These are phyloP conservation scores for Pleurotus citrinopileatus DNA, from an alignment of 768 basidiomycete genomes.

Conservation along the genomic window DNA sequence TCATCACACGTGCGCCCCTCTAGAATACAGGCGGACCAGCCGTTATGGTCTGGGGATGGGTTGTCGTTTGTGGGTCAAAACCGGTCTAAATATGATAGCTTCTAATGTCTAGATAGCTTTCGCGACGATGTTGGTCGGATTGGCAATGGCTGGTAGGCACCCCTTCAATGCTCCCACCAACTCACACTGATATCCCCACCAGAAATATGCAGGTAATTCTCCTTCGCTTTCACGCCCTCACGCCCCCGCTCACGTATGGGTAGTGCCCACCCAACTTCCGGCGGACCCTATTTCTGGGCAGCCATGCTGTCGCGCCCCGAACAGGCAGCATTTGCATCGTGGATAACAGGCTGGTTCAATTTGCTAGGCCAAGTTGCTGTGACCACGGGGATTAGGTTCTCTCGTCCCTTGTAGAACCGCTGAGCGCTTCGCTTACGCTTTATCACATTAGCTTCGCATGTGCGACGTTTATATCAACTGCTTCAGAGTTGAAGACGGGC, in stretches of 20 bases:
- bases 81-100: background rate
- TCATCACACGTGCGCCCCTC: too few relatives aligned
- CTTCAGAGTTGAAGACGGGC: constrained; percentile 52
- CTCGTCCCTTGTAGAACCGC: constrained; percentile 5
- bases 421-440: background rate
- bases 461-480: constrained; percentile 67
- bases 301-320: constrained; percentile 63
- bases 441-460: constrained; percentile 49
- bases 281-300: constrained; percentile 82
- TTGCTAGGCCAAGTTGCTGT: constrained; percentile 74
- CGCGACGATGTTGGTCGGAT: constrained; percentile 70
- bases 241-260: background rate
- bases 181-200: background rate
- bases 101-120: constrained; percentile 34
- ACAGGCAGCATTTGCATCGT: constrained; percentile 64
- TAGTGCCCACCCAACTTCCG: constrained; percentile 69
- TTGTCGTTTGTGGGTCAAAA: constrained; percentile 52
- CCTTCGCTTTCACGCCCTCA: background rate
- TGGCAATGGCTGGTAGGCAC: constrained; percentile 67
- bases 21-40: constrained; percentile 74
- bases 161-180: background rate
- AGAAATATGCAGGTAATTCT: constrained; percentile 48
- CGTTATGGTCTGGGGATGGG: constrained; percentile 77
- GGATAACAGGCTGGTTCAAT: constrained; percentile 78
- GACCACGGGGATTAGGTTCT: constrained; percentile 66